Evolutionary conservation across 208 protist genomes (phyloP).

Genomic region (Leishmania guyanensis): DNA sequence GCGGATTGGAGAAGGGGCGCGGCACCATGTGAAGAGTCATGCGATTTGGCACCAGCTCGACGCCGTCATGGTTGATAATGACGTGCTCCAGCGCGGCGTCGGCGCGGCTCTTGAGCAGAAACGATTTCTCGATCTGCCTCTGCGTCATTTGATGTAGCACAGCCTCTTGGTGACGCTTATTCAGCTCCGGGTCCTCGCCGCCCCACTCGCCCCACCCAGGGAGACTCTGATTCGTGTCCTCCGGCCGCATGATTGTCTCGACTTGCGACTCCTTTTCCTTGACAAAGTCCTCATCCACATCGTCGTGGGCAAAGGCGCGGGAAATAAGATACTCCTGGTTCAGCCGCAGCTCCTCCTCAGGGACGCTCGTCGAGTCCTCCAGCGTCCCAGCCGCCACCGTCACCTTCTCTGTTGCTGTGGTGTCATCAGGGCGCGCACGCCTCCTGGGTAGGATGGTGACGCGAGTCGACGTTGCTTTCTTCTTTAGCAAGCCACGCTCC

Average conservation of each 20-base stretch:
- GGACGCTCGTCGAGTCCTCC: constrained; percentile 1
- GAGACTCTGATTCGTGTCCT: constrained; percentile 84
- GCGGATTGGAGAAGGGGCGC: constrained; percentile 86
- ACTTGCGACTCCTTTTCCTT: constrained; percentile 89
- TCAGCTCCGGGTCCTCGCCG: constrained; percentile 79
- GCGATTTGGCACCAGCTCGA: constrained; percentile 88
- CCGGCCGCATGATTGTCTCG: constrained; percentile 81
- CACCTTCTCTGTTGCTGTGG: background rate
- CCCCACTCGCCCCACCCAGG: constrained; percentile 95
- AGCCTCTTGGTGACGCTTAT: constrained; percentile 72
- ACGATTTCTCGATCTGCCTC: constrained; percentile 73
- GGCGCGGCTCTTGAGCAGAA: constrained; percentile 81
- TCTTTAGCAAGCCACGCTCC: background rate
- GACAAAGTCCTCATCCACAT: constrained; percentile 91
- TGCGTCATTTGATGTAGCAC: constrained; percentile 54
- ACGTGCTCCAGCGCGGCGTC: constrained; percentile 90
- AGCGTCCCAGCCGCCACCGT: background rate
- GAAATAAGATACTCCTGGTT: constrained; percentile 90
- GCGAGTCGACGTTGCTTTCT: constrained; percentile 22
- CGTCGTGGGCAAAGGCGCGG: constrained; percentile 91
- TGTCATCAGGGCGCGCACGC: constrained; percentile 11
- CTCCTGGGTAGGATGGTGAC: constrained; percentile 31
- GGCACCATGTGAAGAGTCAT: constrained; percentile 93
- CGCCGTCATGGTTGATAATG: constrained; percentile 94
- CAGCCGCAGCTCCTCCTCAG: constrained; percentile 39